Conservation (phyloP, 2,329 filamentous ascomycete genomes). For the Apiospora malaysiana region DNA sequence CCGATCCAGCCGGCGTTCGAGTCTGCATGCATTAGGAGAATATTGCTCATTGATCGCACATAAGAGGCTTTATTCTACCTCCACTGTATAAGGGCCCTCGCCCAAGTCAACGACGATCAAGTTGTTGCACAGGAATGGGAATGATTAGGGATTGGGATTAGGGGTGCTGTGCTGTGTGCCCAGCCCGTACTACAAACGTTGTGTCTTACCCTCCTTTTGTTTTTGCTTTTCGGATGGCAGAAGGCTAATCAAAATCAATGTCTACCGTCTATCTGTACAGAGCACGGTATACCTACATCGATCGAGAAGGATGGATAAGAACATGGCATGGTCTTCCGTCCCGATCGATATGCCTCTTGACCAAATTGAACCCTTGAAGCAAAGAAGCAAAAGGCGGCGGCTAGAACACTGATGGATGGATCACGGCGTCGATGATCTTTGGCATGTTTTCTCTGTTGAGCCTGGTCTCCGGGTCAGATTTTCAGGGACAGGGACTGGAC, state of each 20-base stretch:
- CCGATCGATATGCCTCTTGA: not conserved
- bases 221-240: not conserved
- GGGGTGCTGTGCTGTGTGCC: not conserved
- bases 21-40: not conserved
- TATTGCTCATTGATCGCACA: no score
- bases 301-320: not conserved
- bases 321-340: no score
- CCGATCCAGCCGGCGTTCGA: not conserved
- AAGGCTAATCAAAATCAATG: not conserved
- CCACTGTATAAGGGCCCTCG: no score
- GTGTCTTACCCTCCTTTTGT: conserved; percentile 8
- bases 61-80: no score
- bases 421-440: not conserved
- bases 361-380: not conserved
- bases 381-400: not conserved
- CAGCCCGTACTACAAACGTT: conserved; percentile 2
- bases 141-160: conserved; percentile 13
- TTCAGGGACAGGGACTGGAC: not conserved
- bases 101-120: not conserved
- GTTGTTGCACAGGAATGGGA: conserved; percentile 1
- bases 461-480: conserved; percentile 15
- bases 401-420: not conserved
- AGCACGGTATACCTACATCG: no score
- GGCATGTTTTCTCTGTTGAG: not conserved
- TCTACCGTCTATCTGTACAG: no score